These are phyloP conservation scores for Fusarium fracticaudum DNA, from an alignment of 2,329 filamentous ascomycete species.

Conservation along the genomic window DNA sequence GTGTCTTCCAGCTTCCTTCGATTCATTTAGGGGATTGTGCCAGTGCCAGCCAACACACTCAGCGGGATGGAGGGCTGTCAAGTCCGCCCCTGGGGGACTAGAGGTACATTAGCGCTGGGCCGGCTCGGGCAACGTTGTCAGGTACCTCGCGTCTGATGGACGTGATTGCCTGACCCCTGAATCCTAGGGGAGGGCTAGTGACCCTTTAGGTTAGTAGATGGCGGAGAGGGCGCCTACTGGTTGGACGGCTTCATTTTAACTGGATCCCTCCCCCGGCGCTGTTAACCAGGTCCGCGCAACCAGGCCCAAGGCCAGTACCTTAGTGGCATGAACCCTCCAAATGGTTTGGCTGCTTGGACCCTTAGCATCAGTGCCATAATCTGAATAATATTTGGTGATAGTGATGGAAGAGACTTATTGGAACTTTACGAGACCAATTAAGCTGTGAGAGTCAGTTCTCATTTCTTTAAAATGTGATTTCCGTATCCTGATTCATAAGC, in stretches of 20 bases:
- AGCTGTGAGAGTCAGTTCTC: constrained; percentile 1
- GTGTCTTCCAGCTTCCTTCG: constrained; percentile 27
- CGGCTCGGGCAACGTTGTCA: constrained; percentile 22
- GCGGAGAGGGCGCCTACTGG: constrained; percentile 33
- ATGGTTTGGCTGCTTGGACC: constrained; percentile 31
- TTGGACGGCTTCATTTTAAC: constrained; percentile 3
- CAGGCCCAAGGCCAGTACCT: background rate
- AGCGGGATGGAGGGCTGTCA: constrained; percentile 38
- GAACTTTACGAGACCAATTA: background rate
- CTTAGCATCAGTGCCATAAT: constrained; percentile 28
- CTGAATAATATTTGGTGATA: constrained; percentile 7
- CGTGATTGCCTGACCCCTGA: constrained; percentile 34
- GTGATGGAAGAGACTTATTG: background rate
- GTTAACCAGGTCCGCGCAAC: constrained; percentile 35
- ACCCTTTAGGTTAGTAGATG: constrained; percentile 3
- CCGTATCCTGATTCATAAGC: background rate
- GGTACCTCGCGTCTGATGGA: constrained; percentile 30
- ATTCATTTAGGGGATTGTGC: constrained; percentile 18
- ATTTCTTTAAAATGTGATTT: constrained; percentile 8
- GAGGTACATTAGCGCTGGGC: constrained; percentile 34
- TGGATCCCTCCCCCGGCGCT: constrained; percentile 18
- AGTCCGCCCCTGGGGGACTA: constrained; percentile 29
- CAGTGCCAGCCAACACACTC: background rate
- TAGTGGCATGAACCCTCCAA: constrained; percentile 32
- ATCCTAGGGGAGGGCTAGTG: constrained; percentile 13